phyloP scores from a whole-genome alignment of 495 filamentous ascomycete species.

The Antarctomyces pellizariae region DNA sequence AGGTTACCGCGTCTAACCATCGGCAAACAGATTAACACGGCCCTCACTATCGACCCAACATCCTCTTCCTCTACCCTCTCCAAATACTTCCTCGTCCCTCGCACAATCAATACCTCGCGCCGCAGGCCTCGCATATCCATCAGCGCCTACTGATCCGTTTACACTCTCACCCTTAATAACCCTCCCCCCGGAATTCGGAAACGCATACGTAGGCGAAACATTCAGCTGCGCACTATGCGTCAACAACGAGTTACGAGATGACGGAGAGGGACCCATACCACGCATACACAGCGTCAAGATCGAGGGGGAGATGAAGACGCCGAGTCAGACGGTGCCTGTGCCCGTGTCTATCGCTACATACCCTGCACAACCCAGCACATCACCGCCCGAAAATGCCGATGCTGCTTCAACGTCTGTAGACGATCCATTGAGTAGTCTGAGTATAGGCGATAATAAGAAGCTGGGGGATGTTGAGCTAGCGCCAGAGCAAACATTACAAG shows the following conservation, averaged over 20 bases:
- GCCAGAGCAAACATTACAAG: slow-evolving; percentile 51
- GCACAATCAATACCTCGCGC: slow-evolving; percentile 1
- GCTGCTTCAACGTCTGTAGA: too few species aligned
- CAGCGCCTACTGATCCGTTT: slow-evolving; percentile 6
- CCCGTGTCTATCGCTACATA: slow-evolving; percentile 1
- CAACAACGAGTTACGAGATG: slow-evolving; percentile 49
- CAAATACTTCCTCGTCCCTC: slow-evolving; percentile 4
- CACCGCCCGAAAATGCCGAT: too few species aligned
- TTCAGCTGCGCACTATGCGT: slow-evolving; percentile 87
- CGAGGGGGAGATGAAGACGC: slow-evolving; percentile 86
- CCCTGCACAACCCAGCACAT: background rate
- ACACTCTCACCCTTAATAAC: slow-evolving; percentile 38
- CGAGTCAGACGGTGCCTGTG: slow-evolving; percentile 18
- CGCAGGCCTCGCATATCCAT: slow-evolving; percentile 9
- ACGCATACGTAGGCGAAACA: slow-evolving; percentile 85
- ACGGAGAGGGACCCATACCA: too few species aligned
- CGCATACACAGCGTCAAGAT: slow-evolving; percentile 54
- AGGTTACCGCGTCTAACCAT: background rate
- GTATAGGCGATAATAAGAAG: too few species aligned
- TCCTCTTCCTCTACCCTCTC: slow-evolving; percentile 15
- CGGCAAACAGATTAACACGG: slow-evolving; percentile 20
- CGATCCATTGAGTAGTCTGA: too few species aligned
- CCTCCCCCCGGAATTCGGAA: slow-evolving; percentile 81
- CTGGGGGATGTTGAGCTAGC: slow-evolving; percentile 31
- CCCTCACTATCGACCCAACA: slow-evolving; percentile 30